Percentiles rank a stretch among this genome's conserved stretches.
These are phyloP conservation scores for Chlamydomonas sphaeroides DNA, from an alignment of 139 green algal genomes.

Conservation along the genomic window DNA sequence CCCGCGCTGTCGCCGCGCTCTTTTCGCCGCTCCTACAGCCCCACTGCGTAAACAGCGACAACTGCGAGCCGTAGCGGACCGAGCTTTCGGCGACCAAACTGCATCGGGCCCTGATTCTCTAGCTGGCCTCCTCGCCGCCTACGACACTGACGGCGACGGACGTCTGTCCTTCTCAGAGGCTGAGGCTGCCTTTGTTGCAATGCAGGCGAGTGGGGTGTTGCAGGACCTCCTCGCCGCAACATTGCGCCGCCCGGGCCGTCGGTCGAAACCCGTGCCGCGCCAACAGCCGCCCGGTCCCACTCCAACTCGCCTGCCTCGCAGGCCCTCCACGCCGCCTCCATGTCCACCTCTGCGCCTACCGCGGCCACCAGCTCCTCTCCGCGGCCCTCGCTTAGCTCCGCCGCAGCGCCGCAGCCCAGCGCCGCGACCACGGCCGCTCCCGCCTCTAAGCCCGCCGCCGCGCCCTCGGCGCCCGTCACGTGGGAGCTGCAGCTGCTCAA, in stretches of 20 bases:
- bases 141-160: constrained; percentile 34
- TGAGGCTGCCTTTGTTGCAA: not conserved
- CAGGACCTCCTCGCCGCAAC: not conserved
- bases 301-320: too few species aligned
- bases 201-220: not conserved
- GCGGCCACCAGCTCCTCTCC: not conserved
- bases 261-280: too few species aligned
- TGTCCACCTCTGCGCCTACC: not conserved
- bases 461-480: too few species aligned
- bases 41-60: too few species aligned
- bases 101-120: not conserved
- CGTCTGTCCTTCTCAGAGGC: constrained; percentile 16
- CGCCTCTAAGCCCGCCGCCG: not conserved
- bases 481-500: constrained; percentile 3
- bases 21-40: too few species aligned
- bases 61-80: too few species aligned
- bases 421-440: not conserved
- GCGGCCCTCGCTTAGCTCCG: not conserved
- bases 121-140: not conserved
- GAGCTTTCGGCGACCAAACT: too few species aligned
- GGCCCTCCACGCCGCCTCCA: not conserved
- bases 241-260: too few species aligned
- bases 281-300: too few species aligned
- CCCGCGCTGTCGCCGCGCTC: too few species aligned
- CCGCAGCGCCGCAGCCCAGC: not conserved